Evolutionary conservation across 331 rosid species (phyloP).

Genomic region (Pyracantha coccinea): DNA sequence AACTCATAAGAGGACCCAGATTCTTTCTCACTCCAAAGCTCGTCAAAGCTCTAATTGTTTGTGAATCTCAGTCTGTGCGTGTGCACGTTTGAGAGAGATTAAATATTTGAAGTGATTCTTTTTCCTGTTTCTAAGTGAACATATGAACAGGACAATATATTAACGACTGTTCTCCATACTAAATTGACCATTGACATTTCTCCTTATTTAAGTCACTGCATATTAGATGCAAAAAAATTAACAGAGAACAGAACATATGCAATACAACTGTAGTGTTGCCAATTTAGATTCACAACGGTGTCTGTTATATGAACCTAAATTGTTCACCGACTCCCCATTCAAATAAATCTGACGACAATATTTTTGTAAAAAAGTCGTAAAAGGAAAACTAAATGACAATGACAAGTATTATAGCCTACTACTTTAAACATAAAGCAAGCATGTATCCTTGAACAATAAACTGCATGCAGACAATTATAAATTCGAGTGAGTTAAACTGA

Average conservation of each 20-base stretch:
- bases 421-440: neutral
- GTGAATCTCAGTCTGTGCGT: neutral
- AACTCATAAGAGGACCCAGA: too few relatives aligned
- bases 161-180: too few relatives aligned
- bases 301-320: neutral
- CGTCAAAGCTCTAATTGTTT: neutral
- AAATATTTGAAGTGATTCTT: neutral
- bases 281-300: neutral
- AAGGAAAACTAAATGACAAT: neutral
- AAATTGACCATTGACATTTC: neutral
- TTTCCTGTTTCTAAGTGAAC: neutral
- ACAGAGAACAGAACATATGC: too few relatives aligned
- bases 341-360: neutral
- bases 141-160: too few relatives aligned
- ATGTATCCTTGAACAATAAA: neutral
- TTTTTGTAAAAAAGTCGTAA: neutral
- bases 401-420: neutral
- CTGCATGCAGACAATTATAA: neutral
- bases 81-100: neutral
- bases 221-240: neutral
- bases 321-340: neutral
- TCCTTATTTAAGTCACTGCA: neutral
- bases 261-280: too few relatives aligned
- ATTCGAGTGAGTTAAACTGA: constrained; percentile 3
- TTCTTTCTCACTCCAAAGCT: neutral